A percentile compares a stretch with the other conserved stretches of the same genome.
Conservation (phyloP, 2,329 filamentous ascomycete species). For the Nemania serpens region DNA sequence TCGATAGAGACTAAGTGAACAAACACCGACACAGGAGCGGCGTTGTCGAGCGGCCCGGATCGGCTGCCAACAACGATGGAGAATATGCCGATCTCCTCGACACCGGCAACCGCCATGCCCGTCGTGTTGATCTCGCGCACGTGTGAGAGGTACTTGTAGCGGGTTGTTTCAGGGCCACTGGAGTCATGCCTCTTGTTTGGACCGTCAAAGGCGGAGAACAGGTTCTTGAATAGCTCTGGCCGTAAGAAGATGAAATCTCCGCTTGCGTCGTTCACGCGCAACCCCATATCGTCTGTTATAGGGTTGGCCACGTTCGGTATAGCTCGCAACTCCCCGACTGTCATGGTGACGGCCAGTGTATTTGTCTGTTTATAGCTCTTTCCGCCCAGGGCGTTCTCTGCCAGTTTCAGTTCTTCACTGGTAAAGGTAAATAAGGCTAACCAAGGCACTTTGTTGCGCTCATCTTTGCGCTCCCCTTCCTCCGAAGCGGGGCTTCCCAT, state of each 20-base stretch:
- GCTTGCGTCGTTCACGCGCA: slow-evolving; percentile 13
- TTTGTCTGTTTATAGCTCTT: no score
- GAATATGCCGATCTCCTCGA: slow-evolving; percentile 43
- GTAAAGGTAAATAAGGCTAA: no score
- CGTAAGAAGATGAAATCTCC: slow-evolving; percentile 41
- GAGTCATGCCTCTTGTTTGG: neutral
- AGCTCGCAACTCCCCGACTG: no score
- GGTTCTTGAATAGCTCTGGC: slow-evolving; percentile 34
- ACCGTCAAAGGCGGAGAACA: slow-evolving; percentile 38
- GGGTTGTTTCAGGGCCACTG: slow-evolving; percentile 30
- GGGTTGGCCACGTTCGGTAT: slow-evolving; percentile 6
- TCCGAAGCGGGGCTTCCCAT: slow-evolving; percentile 27
- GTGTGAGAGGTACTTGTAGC: slow-evolving; percentile 45
- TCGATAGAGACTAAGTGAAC: slow-evolving; percentile 48
- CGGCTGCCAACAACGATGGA: slow-evolving; percentile 44
- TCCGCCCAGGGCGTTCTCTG: no score
- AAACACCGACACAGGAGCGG: slow-evolving; percentile 34
- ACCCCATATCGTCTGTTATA: neutral
- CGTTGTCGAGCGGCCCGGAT: slow-evolving; percentile 40
- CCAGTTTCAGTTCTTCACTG: no score
- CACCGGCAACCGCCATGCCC: slow-evolving; percentile 45
- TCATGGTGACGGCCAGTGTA: no score
- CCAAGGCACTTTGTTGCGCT: no score
- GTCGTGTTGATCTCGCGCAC: slow-evolving; percentile 46
- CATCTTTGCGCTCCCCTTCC: no score